Conservation (phyloP, 495 filamentous ascomycete genomes). For the Neurospora sp. region DNA sequence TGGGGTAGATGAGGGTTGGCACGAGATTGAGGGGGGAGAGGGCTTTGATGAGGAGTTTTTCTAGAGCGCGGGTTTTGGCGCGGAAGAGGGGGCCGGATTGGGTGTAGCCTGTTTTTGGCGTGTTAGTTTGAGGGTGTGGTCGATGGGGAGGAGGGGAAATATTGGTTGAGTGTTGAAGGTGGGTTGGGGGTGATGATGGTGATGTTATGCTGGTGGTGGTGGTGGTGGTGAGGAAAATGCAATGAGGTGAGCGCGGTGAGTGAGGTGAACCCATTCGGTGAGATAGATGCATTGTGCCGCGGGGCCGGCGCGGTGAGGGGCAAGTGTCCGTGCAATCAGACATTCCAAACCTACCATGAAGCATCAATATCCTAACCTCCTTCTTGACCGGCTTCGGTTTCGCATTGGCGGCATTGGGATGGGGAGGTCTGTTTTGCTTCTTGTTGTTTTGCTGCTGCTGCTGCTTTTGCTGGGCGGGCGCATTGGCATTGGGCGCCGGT, state of each 20-base stretch:
- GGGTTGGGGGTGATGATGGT: too few relatives aligned
- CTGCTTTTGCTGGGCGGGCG: not conserved
- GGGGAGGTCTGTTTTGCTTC: not conserved
- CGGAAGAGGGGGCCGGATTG: slow-evolving; percentile 83
- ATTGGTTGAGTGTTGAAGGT: too few relatives aligned
- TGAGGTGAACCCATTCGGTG: not conserved
- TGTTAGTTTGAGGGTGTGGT: too few relatives aligned
- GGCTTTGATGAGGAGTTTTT: slow-evolving; percentile 67
- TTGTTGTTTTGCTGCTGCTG: not conserved
- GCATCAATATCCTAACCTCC: slow-evolving; percentile 46
- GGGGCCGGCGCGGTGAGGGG: not conserved
- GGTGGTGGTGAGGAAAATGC: not conserved
- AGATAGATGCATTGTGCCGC: not conserved
- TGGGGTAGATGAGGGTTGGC: slow-evolving; percentile 51
- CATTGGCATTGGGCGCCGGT: not conserved
- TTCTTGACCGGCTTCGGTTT: slow-evolving; percentile 20
- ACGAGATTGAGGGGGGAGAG: slow-evolving; percentile 50
- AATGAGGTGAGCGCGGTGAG: not conserved
- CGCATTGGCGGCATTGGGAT: not conserved
- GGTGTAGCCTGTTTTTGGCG: slow-evolving; percentile 55
- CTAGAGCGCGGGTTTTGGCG: slow-evolving; percentile 77
- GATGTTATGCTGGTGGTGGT: not conserved
- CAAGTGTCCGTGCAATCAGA: not conserved
- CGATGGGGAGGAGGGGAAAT: too few relatives aligned
- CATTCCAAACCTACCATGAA: slow-evolving; percentile 42